Base-by-base conservation (phyloP, 306 rosid species). In the Senna siamea region DNA sequence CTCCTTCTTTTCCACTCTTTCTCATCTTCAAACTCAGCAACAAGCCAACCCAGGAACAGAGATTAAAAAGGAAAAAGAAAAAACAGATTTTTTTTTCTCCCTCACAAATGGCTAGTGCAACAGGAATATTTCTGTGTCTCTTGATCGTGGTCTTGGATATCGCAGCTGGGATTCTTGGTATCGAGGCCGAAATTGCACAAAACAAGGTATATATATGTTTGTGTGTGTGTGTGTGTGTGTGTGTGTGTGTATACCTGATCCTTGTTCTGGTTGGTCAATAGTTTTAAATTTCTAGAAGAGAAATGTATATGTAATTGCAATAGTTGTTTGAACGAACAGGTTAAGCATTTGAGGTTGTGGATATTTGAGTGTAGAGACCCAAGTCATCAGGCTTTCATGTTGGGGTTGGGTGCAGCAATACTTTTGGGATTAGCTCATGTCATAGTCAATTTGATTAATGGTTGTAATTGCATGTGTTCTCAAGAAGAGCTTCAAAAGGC, bases 301-400 rank as follows among this genome's bases (percentile, higher is more conserved):
- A 43, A 38, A 60, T 54, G 52, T 61, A 30, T 32, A 51, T 22
- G 37, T 15, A 79, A 70, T 19, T 65, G 9, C 5, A 46, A 17
- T 23, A 7, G 43, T 37, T 19, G 48, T 82, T 69, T 70, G 3
- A 51, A 40, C 48, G 51, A 88, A 51, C 85, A 88, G 98, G 96
- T 87, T 41, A 92, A 92, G 80, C 95, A 94, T 60, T 66, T 92
- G 15, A 87, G 90, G 69, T 30, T 94, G 48, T 94, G 97, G 96
- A 88, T 94, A 79, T 94, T 94, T 55, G 99, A 94, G 85, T 94
- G 99, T 65, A 88, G 88, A 82, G 86, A 94, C 9, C 99, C 99
- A 75, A 94, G 98, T 58, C 85, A 82, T 20, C 79, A 83, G 46
- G 98, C 99, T 28, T 94, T 90, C 86, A 84, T 84, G 89, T 77